Conservation (phyloP, 2,329 filamentous ascomycete species). For the Aciculosporium take region DNA sequence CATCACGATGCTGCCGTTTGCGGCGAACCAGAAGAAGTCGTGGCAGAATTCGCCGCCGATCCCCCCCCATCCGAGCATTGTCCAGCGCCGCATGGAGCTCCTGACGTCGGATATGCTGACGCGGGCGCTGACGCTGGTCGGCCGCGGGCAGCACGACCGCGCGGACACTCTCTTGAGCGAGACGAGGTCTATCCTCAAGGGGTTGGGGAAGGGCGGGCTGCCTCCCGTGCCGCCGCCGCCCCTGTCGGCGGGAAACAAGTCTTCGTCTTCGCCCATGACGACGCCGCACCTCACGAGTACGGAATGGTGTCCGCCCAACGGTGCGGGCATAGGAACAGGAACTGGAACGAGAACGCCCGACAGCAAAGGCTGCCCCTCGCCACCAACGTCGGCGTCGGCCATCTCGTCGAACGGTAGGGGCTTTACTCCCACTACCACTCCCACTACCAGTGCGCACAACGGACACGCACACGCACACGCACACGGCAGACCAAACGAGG, state of each 20-base stretch:
- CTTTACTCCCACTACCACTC: constrained; percentile 24
- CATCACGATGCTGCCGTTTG: constrained; percentile 82
- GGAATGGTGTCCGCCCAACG: too few relatives aligned
- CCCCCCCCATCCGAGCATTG: constrained; percentile 85
- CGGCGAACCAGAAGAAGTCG: constrained; percentile 47
- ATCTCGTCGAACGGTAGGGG: constrained; percentile 26
- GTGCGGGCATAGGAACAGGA: too few relatives aligned
- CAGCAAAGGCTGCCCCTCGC: constrained; percentile 41
- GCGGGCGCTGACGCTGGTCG: constrained; percentile 77
- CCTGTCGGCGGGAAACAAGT: constrained; percentile 23
- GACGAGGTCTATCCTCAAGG: constrained; percentile 89
- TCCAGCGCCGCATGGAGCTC: constrained; percentile 93
- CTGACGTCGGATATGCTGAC: constrained; percentile 97
- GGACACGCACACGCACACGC: too few relatives aligned
- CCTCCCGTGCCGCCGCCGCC: constrained; percentile 73
- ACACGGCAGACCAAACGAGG: constrained; percentile 40
- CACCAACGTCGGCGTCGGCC: constrained; percentile 35
- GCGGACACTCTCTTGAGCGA: constrained; percentile 86
- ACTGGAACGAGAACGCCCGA: constrained; percentile 41
- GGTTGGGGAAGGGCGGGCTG: constrained; percentile 84
- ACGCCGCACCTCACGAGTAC: constrained; percentile 33
- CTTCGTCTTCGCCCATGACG: constrained; percentile 31
- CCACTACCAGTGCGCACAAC: too few relatives aligned
- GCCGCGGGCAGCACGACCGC: constrained; percentile 81
- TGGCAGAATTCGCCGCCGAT: constrained; percentile 63